Percentiles rank a stretch among this genome's conserved stretches.
Evolutionary conservation across 148 eudicot species (phyloP).

Genomic region (Suaeda aralocaspica): DNA sequence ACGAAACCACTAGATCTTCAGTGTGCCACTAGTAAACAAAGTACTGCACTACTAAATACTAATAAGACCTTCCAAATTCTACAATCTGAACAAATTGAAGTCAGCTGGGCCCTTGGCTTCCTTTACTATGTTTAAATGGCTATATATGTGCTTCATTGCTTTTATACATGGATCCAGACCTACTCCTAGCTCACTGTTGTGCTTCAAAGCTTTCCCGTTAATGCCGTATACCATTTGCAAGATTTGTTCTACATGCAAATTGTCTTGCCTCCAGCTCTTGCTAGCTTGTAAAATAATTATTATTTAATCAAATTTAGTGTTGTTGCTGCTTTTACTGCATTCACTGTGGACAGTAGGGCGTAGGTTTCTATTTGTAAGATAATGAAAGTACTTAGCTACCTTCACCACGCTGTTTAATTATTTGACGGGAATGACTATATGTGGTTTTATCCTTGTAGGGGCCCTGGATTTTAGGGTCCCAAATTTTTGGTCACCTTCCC

Average conservation of each 20-base stretch:
- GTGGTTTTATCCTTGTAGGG: background rate
- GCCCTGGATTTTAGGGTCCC: too few species aligned
- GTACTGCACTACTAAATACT: background rate
- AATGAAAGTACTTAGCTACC: background rate
- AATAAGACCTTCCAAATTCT: background rate
- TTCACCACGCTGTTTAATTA: background rate
- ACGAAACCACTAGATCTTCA: background rate
- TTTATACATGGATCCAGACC: background rate
- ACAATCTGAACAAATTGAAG: background rate
- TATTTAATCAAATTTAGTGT: background rate
- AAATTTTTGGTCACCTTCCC: too few species aligned
- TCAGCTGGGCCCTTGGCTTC: background rate
- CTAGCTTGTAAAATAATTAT: background rate
- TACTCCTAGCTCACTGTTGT: background rate
- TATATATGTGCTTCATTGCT: background rate
- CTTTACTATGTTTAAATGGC: background rate
- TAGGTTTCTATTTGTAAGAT: background rate
- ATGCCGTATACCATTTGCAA: background rate
- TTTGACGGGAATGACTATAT: background rate
- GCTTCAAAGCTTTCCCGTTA: background rate
- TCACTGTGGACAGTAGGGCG: background rate
- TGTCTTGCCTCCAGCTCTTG: background rate
- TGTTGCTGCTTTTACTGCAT: background rate
- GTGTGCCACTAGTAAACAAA: background rate
- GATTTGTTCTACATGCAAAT: background rate